Evolutionary conservation across 78 protist species (phyloP).

Genomic region (Cavenderia fasciculata): DNA sequence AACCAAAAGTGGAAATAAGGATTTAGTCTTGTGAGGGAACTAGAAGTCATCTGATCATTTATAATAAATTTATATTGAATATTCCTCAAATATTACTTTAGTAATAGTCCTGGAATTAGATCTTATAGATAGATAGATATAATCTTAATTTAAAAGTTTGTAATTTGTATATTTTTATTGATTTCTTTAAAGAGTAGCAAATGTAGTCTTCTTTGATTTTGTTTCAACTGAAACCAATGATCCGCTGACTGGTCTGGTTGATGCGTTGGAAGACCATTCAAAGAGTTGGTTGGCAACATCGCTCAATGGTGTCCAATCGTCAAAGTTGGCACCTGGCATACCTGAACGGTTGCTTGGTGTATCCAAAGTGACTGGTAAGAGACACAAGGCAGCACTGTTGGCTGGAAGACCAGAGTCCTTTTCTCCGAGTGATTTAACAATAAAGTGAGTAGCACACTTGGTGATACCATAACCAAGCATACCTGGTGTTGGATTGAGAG

Average conservation of each 20-base stretch:
- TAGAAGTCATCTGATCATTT: too few species aligned
- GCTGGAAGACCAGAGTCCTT: slow-evolving; percentile 73
- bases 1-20: too few species aligned
- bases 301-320: slow-evolving; percentile 90
- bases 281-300: slow-evolving; percentile 61
- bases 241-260: slow-evolving; percentile 54
- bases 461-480: slow-evolving; percentile 91
- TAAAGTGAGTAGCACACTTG: slow-evolving; percentile 87
- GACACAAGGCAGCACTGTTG: not conserved
- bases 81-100: too few species aligned
- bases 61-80: too few species aligned
- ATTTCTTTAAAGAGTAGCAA: too few species aligned
- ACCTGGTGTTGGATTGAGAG: slow-evolving; percentile 64
- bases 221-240: slow-evolving; percentile 32
- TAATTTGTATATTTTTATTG: too few species aligned
- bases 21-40: too few species aligned
- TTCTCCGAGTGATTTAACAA: slow-evolving; percentile 74
- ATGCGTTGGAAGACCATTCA: slow-evolving; percentile 67
- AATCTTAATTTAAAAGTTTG: too few species aligned
- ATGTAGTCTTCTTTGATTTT: slow-evolving; percentile 45
- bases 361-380: slow-evolving; percentile 87
- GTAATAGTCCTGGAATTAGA: too few species aligned
- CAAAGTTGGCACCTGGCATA: slow-evolving; percentile 89
- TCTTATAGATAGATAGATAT: too few species aligned
- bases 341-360: slow-evolving; percentile 91